A percentile compares a stretch with the other conserved stretches of the same genome.
Evolutionary conservation across 768 basidiomycete species (phyloP).

Genomic region (Hebeloma cylindrosporum): DNA sequence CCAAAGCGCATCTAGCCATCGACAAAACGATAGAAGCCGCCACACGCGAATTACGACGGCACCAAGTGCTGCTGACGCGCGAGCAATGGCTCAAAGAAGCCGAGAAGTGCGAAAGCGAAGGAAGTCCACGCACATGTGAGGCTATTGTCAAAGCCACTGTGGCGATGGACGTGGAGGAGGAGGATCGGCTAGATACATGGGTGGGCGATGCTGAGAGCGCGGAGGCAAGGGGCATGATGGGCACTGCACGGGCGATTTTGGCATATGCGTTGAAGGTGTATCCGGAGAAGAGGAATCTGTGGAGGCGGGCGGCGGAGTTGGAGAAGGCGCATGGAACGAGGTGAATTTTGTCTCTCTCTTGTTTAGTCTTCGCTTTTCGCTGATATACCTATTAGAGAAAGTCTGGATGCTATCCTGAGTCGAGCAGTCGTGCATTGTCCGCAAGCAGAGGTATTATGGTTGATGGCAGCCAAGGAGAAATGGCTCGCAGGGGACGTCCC

Average conservation of each 20-base stretch:
- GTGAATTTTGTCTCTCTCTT: slow-evolving; percentile 33
- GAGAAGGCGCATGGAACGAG: slow-evolving; percentile 89
- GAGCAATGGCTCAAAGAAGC: slow-evolving; percentile 98
- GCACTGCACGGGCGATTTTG: slow-evolving; percentile 83
- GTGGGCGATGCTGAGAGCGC: slow-evolving; percentile 86
- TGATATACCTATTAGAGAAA: slow-evolving; percentile 50
- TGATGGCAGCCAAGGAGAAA: slow-evolving; percentile 98
- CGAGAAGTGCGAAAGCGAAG: slow-evolving; percentile 85
- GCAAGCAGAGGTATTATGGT: slow-evolving; percentile 94
- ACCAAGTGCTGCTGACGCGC: slow-evolving; percentile 82
- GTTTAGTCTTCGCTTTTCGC: neutral
- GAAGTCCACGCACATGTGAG: slow-evolving; percentile 82
- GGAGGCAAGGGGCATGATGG: slow-evolving; percentile 69
- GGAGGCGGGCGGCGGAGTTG: slow-evolving; percentile 90
- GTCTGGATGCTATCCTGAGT: slow-evolving; percentile 76
- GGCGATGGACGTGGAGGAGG: slow-evolving; percentile 92
- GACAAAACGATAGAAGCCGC: slow-evolving; percentile 89
- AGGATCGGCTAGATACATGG: slow-evolving; percentile 90
- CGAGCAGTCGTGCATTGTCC: slow-evolving; percentile 90
- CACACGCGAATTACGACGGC: slow-evolving; percentile 72
- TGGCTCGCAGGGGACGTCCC: slow-evolving; percentile 89
- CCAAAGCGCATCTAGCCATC: slow-evolving; percentile 69
- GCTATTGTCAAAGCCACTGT: slow-evolving; percentile 95
- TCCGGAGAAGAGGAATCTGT: slow-evolving; percentile 81
- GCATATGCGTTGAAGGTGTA: slow-evolving; percentile 91